Evolutionary conservation across 1,284 basidiomycete species (phyloP).

Genomic region (Fistulina hepatica): DNA sequence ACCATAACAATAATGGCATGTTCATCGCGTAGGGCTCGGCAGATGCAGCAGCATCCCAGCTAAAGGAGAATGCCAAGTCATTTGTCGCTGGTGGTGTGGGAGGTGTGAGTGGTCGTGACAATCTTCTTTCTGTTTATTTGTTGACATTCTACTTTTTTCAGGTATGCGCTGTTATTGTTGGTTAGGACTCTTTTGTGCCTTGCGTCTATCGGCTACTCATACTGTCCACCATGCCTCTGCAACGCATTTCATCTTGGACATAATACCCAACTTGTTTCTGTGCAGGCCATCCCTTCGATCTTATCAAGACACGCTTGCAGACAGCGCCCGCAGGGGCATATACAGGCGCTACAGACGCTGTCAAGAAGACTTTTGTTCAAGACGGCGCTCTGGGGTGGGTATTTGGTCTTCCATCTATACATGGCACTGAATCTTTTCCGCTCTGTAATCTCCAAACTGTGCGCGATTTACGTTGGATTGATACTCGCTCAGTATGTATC

Average conservation of each 20-base stretch:
- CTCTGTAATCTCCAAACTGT: neutral
- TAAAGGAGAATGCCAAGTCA: slow-evolving; percentile 54
- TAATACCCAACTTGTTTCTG: too few species aligned
- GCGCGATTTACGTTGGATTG: neutral
- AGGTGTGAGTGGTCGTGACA: too few species aligned
- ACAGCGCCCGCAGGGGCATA: slow-evolving; percentile 88
- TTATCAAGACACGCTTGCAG: slow-evolving; percentile 94
- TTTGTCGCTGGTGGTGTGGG: slow-evolving; percentile 91
- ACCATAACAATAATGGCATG: too few species aligned
- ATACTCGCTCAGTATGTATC: slow-evolving; percentile 66
- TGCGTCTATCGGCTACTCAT: neutral
- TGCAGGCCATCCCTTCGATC: slow-evolving; percentile 91
- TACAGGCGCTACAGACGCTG: slow-evolving; percentile 88
- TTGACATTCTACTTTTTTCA: too few species aligned
- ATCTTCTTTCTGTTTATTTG: too few species aligned
- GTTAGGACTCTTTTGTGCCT: slow-evolving; percentile 36
- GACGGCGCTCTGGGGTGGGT: slow-evolving; percentile 85
- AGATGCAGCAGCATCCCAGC: too few species aligned
- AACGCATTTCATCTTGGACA: neutral
- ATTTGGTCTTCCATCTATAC: neutral
- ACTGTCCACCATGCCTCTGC: neutral
- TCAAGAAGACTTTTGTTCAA: slow-evolving; percentile 78
- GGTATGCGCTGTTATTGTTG: slow-evolving; percentile 83
- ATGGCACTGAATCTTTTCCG: neutral
- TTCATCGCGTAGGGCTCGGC: too few species aligned